phyloP scores from a whole-genome alignment of 257 asterid species.

The Solanum chiquidenum region DNA sequence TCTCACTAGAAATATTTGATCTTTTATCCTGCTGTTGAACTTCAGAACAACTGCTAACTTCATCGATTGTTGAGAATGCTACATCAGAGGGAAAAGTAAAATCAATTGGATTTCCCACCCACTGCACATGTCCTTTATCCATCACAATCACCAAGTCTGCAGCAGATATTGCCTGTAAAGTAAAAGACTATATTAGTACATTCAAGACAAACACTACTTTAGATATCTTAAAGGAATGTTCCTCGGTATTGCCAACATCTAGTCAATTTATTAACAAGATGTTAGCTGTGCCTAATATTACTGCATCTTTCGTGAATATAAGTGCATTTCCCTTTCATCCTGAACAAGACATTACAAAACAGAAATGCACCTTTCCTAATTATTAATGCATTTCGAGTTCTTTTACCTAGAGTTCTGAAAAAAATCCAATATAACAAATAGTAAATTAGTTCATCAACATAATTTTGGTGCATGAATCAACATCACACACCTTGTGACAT shows the following conservation, averaged over 20 bases:
- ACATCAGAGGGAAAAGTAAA: constrained; percentile 40
- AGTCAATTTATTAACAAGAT: not conserved
- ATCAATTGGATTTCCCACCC: constrained; percentile 69
- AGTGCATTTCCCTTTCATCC: not conserved
- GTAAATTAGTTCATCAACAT: not conserved
- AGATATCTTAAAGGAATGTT: not conserved
- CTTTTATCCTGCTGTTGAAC: constrained; percentile 15
- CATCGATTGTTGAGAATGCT: constrained; percentile 44
- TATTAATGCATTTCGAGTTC: not conserved
- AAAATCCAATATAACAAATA: not conserved
- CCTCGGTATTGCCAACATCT: not conserved
- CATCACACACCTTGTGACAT: not conserved
- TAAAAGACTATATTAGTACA: not conserved
- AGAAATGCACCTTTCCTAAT: not conserved
- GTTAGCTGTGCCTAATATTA: not conserved
- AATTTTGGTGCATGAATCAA: not conserved
- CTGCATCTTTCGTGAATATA: not conserved
- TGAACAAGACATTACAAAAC: not conserved
- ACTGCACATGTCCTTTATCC: constrained; percentile 77
- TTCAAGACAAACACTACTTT: not conserved
- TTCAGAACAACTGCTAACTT: constrained; percentile 22
- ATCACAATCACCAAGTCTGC: constrained; percentile 74
- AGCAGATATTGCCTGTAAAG: constrained; percentile 61
- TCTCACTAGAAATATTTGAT: constrained; percentile 18
- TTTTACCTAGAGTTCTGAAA: not conserved